Base-by-base conservation (phyloP, 148 eudicot genomes). In the Fallopia convolvulus region DNA sequence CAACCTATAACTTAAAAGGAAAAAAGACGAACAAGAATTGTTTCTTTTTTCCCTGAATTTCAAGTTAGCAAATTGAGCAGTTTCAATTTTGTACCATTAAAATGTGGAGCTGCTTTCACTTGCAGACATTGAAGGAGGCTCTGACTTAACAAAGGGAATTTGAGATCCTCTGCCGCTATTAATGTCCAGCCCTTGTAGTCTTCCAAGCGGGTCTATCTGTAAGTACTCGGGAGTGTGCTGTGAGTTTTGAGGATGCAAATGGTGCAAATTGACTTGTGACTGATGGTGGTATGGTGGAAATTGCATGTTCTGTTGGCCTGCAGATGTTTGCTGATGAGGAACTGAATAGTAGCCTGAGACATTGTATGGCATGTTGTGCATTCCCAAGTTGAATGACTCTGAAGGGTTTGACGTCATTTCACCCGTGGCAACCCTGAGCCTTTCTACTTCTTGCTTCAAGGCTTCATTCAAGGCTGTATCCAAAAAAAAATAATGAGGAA, bases 361-460 rank as follows among this genome's bases (percentile, higher is more conserved):
- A 75, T 80, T 87, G 80, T 76, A 87, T 33, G 82, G 80, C 79
- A 76, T 83, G 60, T 50, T 61, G 36, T 70, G 79, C 80, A 81
- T 82, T 15, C 81, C 84, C 50, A 81, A 52, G 80, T 83, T 79
- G 48, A 81, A 84, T 40, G 84, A 74, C 44, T 84, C 88, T 0
- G 87, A 78, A 14, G 80, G 81, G 61, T 79, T 79, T 79, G 76
- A 82, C 53, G 76, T 82, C 53, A 75, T 81, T 77, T 82, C 90
- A 13, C 88, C 90, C 0, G 82, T 83, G 4, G 86, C 86, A 47
- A 82, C 60, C 80, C 87, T 81, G 13, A 87, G 86, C 81, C 88
- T 85, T 79, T 87, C 90, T 47, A 85, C 86, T 66, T 83, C 87
- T 58, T 86, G 87, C 87, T 86, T 85, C 30, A 88, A 74, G 68